Percentiles rank a stretch among this genome's conserved stretches.
phyloP scores from a whole-genome alignment of 129 eudicot species.

The Saussurea involucrata region DNA sequence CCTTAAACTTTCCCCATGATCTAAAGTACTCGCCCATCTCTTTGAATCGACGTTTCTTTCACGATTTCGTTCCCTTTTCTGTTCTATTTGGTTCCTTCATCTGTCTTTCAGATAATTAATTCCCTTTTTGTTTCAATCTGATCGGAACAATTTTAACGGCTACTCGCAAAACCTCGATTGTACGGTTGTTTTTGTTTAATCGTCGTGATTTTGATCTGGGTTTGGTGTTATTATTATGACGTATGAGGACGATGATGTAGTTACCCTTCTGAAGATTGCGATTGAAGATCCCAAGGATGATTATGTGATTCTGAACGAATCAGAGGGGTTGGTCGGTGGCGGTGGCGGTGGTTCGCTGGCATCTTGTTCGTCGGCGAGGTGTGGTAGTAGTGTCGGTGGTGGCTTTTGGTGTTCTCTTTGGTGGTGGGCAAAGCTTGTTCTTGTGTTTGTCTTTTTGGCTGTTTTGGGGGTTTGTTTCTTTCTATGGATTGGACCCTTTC shows the following conservation, averaged over 20 bases:
- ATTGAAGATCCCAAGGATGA: constrained; percentile 44
- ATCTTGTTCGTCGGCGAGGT: constrained; percentile 4
- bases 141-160: constrained; percentile 21
- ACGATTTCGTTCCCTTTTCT: background rate
- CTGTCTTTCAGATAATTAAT: background rate
- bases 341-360: constrained; percentile 20
- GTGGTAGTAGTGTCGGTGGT: constrained; percentile 4
- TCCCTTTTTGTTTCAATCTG: constrained; percentile 4
- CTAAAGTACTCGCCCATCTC: constrained; percentile 1
- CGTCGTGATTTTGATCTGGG: background rate
- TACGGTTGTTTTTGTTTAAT: background rate
- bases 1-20: constrained; percentile 10
- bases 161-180: constrained; percentile 16
- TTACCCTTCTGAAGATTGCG: constrained; percentile 26
- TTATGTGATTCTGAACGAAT: constrained; percentile 40
- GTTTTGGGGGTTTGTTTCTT: constrained; percentile 68
- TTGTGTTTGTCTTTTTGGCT: constrained; percentile 54
- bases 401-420: constrained; percentile 54
- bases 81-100: background rate
- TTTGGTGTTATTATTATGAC: constrained; percentile 10
- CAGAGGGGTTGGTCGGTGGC: constrained; percentile 31
- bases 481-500: constrained; percentile 81
- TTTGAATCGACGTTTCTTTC: constrained; percentile 8
- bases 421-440: constrained; percentile 84
- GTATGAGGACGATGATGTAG: constrained; percentile 22